Conservation (phyloP, 2,329 filamentous ascomycete species). For the Fusarium pseudograminearum region DNA sequence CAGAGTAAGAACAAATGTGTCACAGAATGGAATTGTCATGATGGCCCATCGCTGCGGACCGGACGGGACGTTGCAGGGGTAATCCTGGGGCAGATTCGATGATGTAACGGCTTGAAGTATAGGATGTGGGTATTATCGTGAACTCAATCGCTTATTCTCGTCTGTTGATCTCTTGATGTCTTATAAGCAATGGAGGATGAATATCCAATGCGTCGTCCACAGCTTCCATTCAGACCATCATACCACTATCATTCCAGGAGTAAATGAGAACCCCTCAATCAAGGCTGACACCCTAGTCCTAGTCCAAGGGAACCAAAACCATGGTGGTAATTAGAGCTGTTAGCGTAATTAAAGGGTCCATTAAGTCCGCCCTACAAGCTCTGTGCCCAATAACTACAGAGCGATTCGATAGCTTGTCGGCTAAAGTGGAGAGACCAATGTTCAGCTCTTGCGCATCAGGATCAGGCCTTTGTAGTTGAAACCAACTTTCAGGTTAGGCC, state of each 20-base stretch:
- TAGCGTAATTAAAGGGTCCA: slow-evolving; percentile 42
- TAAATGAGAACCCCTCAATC: slow-evolving; percentile 22
- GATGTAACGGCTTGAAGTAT: slow-evolving; percentile 19
- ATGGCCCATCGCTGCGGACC: slow-evolving; percentile 7
- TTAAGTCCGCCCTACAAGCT: slow-evolving; percentile 33
- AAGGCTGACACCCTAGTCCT: slow-evolving; percentile 31
- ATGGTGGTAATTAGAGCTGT: slow-evolving; percentile 32
- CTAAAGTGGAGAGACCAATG: slow-evolving; percentile 23
- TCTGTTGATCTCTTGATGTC: neutral
- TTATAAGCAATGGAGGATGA: no score
- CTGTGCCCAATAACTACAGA: slow-evolving; percentile 23
- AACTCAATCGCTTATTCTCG: neutral
- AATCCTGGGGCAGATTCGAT: slow-evolving; percentile 19
- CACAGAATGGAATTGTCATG: slow-evolving; percentile 11
- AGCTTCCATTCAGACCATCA: neutral
- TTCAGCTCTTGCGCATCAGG: slow-evolving; percentile 30
- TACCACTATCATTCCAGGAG: neutral
- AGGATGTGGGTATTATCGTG: neutral
- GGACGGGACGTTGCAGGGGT: slow-evolving; percentile 18
- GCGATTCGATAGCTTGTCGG: slow-evolving; percentile 19
- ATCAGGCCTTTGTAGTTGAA: slow-evolving; percentile 20
- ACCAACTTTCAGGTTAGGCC: slow-evolving; percentile 18
- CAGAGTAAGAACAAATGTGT: neutral
- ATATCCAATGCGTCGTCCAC: neutral
- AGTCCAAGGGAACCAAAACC: slow-evolving; percentile 4